Evolutionary conservation across 345 rosid genomes (phyloP), one percentile per base, ranked within the genome.

Genomic region (Populus tremula): DNA sequence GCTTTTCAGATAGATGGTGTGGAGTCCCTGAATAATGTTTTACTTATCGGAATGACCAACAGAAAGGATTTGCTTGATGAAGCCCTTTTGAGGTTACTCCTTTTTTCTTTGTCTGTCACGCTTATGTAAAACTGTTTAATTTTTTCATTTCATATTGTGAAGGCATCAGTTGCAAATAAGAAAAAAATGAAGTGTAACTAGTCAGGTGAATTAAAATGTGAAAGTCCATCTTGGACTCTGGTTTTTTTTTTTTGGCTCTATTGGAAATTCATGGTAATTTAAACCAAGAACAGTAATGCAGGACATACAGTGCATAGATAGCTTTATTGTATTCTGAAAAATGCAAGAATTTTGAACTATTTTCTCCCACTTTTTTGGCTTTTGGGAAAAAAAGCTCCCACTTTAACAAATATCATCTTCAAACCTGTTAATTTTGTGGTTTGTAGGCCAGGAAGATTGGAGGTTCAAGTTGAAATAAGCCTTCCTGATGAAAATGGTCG

Each of bases 401-500:
- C 38, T 43, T 43, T 69, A 62, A 59, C 64, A 59, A 43, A 70
- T 27, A 43, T 62, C 47, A 68, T 43, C 31, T 29, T 27, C 31
- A 23, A 56, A 23, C 31, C 62, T 6, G 13, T 79, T 67, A 14
- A 45, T 18, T 47, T 2, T 77, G 65, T 77, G 82, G 27, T 84
- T 56, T 85, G 68, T 80, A 94, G 99, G 84, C 98, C 98, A 64
- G 99, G 98, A 84, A 89, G 99, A 71, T 82, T 96, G 85, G 99
- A 96, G 85, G 99, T 94, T 83, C 99, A 96, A 86, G 91, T 96
- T 79, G 98, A 96, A 92, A 96, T 96, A 83, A 92, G 97, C 86
- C 99, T 96, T 89, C 99, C 97, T 25, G 97, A 96, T 89, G 99
- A 96, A 89, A 87, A 87, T 79, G 99, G 99, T 10, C 99, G 98